phyloP scores from a whole-genome alignment of 2,329 filamentous ascomycete genomes.

The Teratosphaeria nubilosa region DNA sequence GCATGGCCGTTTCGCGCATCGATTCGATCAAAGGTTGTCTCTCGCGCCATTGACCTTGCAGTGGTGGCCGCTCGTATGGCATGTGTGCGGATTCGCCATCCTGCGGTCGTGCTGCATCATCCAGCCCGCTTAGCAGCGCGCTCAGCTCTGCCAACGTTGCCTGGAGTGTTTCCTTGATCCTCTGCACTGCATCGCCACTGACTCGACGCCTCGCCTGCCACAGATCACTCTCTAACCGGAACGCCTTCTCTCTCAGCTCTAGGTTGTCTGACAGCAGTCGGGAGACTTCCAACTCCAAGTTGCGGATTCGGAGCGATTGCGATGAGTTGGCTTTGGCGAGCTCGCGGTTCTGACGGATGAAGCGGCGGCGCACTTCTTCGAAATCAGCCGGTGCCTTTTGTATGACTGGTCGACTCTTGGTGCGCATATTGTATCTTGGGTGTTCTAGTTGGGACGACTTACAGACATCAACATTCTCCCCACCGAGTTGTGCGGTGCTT shows the following conservation, averaged over 20 bases:
- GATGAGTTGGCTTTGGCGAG: slow-evolving; percentile 67
- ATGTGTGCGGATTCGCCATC: background rate
- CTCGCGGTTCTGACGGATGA: slow-evolving; percentile 74
- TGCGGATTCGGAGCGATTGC: slow-evolving; percentile 66
- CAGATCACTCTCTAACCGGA: slow-evolving; percentile 58
- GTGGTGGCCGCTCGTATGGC: slow-evolving; percentile 9
- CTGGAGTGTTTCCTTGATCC: slow-evolving; percentile 62
- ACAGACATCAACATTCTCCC: slow-evolving; percentile 63
- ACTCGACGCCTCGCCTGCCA: slow-evolving; percentile 48
- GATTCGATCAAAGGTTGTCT: slow-evolving; percentile 22
- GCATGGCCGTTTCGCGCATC: slow-evolving; percentile 36
- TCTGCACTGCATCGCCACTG: slow-evolving; percentile 53
- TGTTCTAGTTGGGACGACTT: slow-evolving; percentile 31
- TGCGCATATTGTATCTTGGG: slow-evolving; percentile 13
- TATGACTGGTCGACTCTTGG: slow-evolving; percentile 16
- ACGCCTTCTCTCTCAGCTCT: slow-evolving; percentile 57
- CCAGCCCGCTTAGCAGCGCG: slow-evolving; percentile 55
- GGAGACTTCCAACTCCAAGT: slow-evolving; percentile 64
- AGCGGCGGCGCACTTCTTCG: slow-evolving; percentile 60
- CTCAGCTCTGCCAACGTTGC: slow-evolving; percentile 59
- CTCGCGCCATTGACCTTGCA: slow-evolving; percentile 21
- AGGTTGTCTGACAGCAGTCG: slow-evolving; percentile 72
- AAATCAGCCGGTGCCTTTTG: slow-evolving; percentile 18
- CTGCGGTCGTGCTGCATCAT: slow-evolving; percentile 26
- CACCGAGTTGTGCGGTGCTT: slow-evolving; percentile 5